phyloP scores from a whole-genome alignment of 1,284 basidiomycete species.

The Ceratobasidium sp. region DNA sequence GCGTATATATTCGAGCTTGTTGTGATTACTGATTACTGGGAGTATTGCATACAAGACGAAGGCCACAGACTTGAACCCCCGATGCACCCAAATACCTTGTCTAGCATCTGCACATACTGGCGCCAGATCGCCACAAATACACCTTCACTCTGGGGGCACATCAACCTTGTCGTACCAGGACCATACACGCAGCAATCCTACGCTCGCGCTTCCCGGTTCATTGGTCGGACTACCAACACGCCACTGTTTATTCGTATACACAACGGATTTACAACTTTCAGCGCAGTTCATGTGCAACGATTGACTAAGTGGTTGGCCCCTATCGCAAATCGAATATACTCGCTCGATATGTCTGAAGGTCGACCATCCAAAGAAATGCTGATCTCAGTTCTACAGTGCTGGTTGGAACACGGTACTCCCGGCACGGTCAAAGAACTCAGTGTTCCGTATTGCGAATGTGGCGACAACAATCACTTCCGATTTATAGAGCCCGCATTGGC shows the following conservation, averaged over 20 bases:
- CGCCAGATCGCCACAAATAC: not conserved
- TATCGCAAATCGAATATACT: too few species aligned
- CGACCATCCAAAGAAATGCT: not conserved
- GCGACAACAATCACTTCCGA: not conserved
- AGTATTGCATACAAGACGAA: too few species aligned
- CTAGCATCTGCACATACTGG: conserved; percentile 23
- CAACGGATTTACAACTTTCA: too few species aligned
- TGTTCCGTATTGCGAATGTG: not conserved
- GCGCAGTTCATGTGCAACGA: not conserved
- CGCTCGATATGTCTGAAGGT: not conserved
- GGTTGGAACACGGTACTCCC: not conserved
- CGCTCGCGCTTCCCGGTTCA: not conserved
- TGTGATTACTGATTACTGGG: not conserved
- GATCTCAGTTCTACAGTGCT: not conserved
- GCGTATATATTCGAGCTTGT: conserved; percentile 15
- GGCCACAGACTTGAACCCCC: too few species aligned
- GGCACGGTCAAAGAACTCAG: not conserved
- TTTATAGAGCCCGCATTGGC: not conserved
- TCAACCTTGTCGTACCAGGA: not conserved
- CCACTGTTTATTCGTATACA: not conserved
- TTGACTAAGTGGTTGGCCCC: not conserved
- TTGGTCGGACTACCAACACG: not conserved
- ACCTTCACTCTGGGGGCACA: conserved; percentile 12
- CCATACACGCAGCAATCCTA: too few species aligned
- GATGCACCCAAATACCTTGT: not conserved